Conservation (phyloP, 2,329 filamentous ascomycete genomes). For the Aspergillus fumigatus region DNA sequence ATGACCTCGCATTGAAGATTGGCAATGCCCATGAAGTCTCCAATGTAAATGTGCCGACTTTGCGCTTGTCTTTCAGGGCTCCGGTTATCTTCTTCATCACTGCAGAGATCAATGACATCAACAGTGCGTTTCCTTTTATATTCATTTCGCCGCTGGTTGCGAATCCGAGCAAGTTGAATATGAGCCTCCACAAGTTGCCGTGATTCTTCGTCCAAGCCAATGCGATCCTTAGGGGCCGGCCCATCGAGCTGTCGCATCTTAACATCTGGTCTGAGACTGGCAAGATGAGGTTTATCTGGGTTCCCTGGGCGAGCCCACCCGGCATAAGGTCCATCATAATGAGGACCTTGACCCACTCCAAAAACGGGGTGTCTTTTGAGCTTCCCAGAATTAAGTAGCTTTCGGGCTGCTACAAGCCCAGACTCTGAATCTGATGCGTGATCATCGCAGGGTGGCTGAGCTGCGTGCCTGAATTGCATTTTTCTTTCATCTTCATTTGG, state of each 20-base stretch:
- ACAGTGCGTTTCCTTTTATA: constrained; percentile 17
- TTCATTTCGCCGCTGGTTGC: constrained; percentile 19
- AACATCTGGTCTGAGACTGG: constrained; percentile 22
- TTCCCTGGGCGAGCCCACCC: constrained; percentile 33
- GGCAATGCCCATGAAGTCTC: constrained; percentile 1
- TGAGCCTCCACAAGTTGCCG: constrained; percentile 17
- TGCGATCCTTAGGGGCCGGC: constrained; percentile 13
- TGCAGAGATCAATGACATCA: constrained; percentile 16
- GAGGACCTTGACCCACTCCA: constrained; percentile 38
- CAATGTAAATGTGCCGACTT: not conserved
- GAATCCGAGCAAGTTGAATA: constrained; percentile 24
- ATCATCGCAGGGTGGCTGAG: constrained; percentile 6
- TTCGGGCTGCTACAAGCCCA: constrained; percentile 22
- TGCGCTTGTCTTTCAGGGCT: constrained; percentile 1
- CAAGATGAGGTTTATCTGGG: constrained; percentile 19
- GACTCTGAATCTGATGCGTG: constrained; percentile 17
- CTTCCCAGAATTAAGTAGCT: constrained; percentile 30
- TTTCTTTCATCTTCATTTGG: not conserved
- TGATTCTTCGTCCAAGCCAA: constrained; percentile 15
- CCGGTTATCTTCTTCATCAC: constrained; percentile 11
- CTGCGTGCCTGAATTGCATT: constrained; percentile 24
- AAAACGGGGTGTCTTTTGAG: constrained; percentile 32
- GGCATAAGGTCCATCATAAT: constrained; percentile 39
- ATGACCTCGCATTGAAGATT: constrained; percentile 17
- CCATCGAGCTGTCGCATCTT: constrained; percentile 31